Conservation (phyloP, 2,329 filamentous ascomycete species). For the Colletotrichum sp. region DNA sequence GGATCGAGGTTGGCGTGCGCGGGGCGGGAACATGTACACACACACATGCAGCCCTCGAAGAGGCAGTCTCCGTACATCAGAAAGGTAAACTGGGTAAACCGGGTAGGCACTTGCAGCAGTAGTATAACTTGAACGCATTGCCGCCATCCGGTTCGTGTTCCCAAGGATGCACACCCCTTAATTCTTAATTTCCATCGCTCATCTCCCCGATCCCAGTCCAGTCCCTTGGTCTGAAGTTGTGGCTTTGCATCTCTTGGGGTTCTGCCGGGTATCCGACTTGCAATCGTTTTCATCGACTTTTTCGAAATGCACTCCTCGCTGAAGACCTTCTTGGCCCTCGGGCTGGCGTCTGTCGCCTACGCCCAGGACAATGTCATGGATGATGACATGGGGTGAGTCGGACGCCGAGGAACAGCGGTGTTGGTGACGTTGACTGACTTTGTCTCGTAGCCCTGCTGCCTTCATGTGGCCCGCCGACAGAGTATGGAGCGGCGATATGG, state of each 20-base stretch:
- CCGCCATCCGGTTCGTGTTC: background rate
- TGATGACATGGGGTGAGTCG: slow-evolving; percentile 23
- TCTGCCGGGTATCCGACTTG: background rate
- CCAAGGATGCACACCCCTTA: background rate
- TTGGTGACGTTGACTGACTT: slow-evolving; percentile 24
- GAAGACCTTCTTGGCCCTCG: slow-evolving; percentile 5
- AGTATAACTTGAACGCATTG: slow-evolving; percentile 9
- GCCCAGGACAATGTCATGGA: slow-evolving; percentile 12
- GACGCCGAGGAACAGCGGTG: background rate
- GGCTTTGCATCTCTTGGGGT: background rate
- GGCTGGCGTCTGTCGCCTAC: background rate
- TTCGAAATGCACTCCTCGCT: background rate
- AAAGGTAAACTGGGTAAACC: background rate
- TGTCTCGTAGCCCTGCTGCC: slow-evolving; percentile 45
- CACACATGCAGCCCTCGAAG: background rate
- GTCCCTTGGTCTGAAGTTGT: background rate
- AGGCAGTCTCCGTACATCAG: background rate
- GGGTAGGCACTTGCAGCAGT: background rate
- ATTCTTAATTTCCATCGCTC: slow-evolving; percentile 4
- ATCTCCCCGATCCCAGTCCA: background rate
- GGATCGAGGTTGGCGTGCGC: background rate
- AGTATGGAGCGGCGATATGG: slow-evolving; percentile 51
- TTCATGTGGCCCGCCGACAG: slow-evolving; percentile 62
- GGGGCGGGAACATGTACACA: background rate
- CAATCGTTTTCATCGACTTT: background rate